phyloP scores from a whole-genome alignment of 2,329 filamentous ascomycete genomes.

The Talaromyces sp. region DNA sequence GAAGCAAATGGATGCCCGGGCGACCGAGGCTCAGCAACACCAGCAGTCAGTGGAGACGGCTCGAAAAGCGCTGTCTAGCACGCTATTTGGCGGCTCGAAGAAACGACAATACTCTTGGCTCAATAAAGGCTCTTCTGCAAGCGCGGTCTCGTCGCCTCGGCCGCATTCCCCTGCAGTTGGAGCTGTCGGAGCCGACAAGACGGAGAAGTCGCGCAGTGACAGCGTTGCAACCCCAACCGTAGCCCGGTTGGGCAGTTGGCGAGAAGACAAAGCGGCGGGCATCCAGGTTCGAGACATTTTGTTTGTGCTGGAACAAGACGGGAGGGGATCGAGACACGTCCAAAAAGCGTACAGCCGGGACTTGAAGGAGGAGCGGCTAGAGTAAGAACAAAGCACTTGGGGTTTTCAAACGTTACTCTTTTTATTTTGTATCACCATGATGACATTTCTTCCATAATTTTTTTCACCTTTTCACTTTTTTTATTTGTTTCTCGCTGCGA shows the following conservation, averaged over 20 bases:
- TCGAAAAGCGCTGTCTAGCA: conserved; percentile 58
- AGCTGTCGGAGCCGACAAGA: conserved; percentile 19
- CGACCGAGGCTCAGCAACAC: conserved; percentile 72
- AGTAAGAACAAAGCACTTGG: conserved; percentile 12
- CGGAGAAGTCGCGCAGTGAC: conserved; percentile 23
- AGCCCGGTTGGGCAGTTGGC: conserved; percentile 65
- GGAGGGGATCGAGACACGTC: conserved; percentile 44
- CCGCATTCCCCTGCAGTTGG: conserved; percentile 21
- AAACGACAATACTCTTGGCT: conserved; percentile 42
- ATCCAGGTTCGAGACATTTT: conserved; percentile 84
- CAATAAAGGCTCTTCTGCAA: conserved; percentile 29
- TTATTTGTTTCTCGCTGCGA: neutral
- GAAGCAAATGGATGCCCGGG: conserved; percentile 66
- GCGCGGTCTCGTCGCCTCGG: conserved; percentile 35
- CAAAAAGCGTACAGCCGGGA: conserved; percentile 41
- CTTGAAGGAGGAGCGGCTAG: conserved; percentile 34
- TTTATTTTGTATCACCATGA: neutral
- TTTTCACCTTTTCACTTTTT: neutral
- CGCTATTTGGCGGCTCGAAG: conserved; percentile 43
- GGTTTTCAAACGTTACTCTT: neutral
- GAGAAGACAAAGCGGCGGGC: conserved; percentile 71
- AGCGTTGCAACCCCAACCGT: conserved; percentile 36
- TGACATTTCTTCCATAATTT: neutral
- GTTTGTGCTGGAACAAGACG: conserved; percentile 72
- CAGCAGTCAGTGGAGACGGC: conserved; percentile 80